Base-by-base conservation (phyloP, 306 rosid genomes). In the Vachellia pachyceras region DNA sequence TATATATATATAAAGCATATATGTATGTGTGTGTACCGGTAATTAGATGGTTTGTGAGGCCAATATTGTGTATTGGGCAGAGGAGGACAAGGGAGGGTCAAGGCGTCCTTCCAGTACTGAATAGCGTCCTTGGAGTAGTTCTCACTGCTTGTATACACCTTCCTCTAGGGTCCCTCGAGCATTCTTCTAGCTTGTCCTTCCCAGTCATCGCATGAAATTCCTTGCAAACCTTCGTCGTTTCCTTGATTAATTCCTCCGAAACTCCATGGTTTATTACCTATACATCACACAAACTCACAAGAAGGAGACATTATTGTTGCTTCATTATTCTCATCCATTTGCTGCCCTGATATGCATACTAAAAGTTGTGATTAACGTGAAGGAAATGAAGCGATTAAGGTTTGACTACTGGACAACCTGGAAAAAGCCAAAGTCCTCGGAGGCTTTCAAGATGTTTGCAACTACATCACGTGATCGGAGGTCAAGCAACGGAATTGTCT, bases 231-330 rank as follows among this genome's bases (percentile, higher is more conserved):
- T 72, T 84, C 67, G 85, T 39, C 0, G 88, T 60, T 6, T 88
- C 85, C 5, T 85, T 82, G 68, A 89, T 61, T 54, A 94, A 69
- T 33, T 81, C 85, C 15, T 77, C 73, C 2, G 88, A 55, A 79
- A 92, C 92, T 71, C 97, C 92, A 78, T 94, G 98, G 79, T 90
- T 94, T 36, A 91, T 84, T 18, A 92, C 91, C 97, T 94, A 68
- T n/a, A n/a, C n/a, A n/a, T n/a, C n/a, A n/a, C n/a, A n/a, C n/a
- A n/a, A n/a, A n/a, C n/a, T n/a, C n/a, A n/a, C n/a, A n/a, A n/a
- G n/a, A n/a, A n/a, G n/a, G n/a, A n/a, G n/a, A n/a, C n/a, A n/a
- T n/a, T n/a, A n/a, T n/a, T n/a, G n/a, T n/a, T n/a, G n/a, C n/a
- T n/a, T n/a, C n/a, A n/a, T n/a, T n/a, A n/a, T n/a, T n/a, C n/a